Base-by-base conservation (phyloP, 2,329 filamentous ascomycete species). In the Xylaria sp. region DNA sequence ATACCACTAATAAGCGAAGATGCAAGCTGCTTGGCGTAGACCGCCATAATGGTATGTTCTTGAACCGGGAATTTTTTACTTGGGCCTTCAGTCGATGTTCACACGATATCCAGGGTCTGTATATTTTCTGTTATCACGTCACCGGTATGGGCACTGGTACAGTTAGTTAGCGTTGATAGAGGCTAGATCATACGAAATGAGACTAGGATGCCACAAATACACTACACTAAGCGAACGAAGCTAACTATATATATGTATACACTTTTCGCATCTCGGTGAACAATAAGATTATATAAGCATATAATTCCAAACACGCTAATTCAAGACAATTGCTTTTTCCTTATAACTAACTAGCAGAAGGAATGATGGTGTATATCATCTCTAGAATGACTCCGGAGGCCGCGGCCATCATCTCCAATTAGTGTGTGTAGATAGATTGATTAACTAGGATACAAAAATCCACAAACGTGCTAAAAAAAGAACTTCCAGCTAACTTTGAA, bases 1-100 rank as follows among this genome's bases (percentile, higher is more conserved):
- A 48, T 46, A n/a, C 48, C 52, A 48, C 63, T 68, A 67, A 28
- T 67, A 70, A 67, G 68, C 59, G 50, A 34, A 28, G 51, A 48
- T 28, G 48, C 44, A 25, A 44, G 48, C 25, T 54, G 18, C 41
- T 41, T 32, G 37, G 37, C 54, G 20, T 23, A 23, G 20, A 32
- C 37, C 54, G 23, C 41, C 18, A 20, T 44, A 28, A 46, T 58
- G 55, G 13, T 28, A 44, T 44, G 37, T 44, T n/a, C 20, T 46
- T n/a, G 20, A 28, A 5, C 18, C 23, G 7, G 20, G 18, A 44
- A 10, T 7, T 25, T 44, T n/a, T 10, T 9, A 6, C 2, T 48
- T 20, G 3, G 2, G 41, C 18, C 18, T 46, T n/a, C 7, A 15
- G 41, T 44, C 5, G 41, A 18, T 20, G 46, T 48, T 48, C 9